phyloP scores from a whole-genome alignment of 768 basidiomycete genomes.

The Lactarius hatsudake region DNA sequence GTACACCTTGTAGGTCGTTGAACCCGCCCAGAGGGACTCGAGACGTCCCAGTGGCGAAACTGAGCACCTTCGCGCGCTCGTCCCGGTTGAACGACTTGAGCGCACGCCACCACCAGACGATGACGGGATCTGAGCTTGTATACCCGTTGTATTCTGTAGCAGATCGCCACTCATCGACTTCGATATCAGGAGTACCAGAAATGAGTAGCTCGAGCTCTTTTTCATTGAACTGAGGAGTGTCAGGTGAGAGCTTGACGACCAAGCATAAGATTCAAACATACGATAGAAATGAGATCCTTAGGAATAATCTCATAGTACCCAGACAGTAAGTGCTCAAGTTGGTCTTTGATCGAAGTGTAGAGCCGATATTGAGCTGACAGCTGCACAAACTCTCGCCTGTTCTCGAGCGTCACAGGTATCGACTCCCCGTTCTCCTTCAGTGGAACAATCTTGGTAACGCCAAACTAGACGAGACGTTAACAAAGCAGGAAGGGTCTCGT shows the following conservation, averaged over 20 bases:
- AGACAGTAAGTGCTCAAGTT: conserved; percentile 83
- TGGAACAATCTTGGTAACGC: conserved; percentile 82
- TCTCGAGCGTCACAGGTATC: conserved; percentile 91
- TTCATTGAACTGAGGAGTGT: conserved; percentile 72
- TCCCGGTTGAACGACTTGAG: conserved; percentile 96
- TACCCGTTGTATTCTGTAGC: conserved; percentile 92
- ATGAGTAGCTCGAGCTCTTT: conserved; percentile 92
- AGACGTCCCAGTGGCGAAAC: conserved; percentile 93
- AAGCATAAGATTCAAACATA: conserved; percentile 39
- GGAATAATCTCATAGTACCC: conserved; percentile 99
- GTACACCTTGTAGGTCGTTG: conserved; percentile 90
- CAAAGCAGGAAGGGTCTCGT: conserved; percentile 16
- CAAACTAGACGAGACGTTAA: conserved; percentile 56
- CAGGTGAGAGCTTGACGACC: conserved; percentile 27
- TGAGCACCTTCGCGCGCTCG: conserved; percentile 93
- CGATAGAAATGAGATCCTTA: conserved; percentile 91
- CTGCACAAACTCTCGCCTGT: conserved; percentile 95
- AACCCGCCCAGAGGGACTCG: conserved; percentile 94
- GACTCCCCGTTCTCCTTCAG: conserved; percentile 83
- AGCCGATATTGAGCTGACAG: conserved; percentile 92
- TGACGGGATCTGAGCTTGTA: conserved; percentile 86
- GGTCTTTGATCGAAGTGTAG: conserved; percentile 91
- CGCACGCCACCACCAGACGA: conserved; percentile 99
- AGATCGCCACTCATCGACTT: conserved; percentile 95
- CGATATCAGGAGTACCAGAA: conserved; percentile 97